Conservation (phyloP, 2,329 filamentous ascomycete species). For the Fusarium sp. region DNA sequence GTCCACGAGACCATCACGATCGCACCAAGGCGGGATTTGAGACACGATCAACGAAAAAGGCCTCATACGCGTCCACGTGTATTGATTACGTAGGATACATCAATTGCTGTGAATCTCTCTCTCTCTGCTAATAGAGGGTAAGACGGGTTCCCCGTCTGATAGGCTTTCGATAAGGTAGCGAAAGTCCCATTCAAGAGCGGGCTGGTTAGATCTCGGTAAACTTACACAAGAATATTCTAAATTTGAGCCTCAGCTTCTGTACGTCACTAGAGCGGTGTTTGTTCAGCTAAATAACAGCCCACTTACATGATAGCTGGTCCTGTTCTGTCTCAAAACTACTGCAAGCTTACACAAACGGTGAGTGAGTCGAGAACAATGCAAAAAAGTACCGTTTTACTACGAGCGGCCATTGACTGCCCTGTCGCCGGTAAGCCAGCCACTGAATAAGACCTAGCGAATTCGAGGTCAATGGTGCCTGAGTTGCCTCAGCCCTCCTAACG, state of each 20-base stretch:
- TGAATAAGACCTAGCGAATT: neutral
- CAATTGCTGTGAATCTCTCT: neutral
- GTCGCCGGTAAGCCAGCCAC: neutral
- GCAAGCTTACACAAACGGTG: neutral
- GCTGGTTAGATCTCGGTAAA: neutral
- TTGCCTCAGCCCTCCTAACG: neutral
- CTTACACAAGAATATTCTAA: neutral
- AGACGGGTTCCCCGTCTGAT: neutral
- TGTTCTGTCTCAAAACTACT: neutral
- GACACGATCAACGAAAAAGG: conserved; percentile 24
- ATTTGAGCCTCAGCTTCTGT: conserved; percentile 1
- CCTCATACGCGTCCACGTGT: conserved; percentile 31
- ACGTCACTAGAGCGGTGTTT: conserved; percentile 10
- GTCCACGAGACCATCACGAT: conserved; percentile 37
- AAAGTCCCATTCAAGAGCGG: neutral
- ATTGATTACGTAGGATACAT: conserved; percentile 2
- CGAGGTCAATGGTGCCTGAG: neutral
- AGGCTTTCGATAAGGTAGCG: neutral
- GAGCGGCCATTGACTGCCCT: neutral
- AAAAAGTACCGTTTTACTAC: too few species aligned
- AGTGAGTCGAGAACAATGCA: neutral
- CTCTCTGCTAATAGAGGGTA: neutral
- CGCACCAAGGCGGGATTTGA: conserved; percentile 25
- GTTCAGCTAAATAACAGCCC: neutral
- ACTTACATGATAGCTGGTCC: neutral